phyloP scores from a whole-genome alignment of 2,329 filamentous ascomycete genomes.

The Trichoderma brevicompactum region DNA sequence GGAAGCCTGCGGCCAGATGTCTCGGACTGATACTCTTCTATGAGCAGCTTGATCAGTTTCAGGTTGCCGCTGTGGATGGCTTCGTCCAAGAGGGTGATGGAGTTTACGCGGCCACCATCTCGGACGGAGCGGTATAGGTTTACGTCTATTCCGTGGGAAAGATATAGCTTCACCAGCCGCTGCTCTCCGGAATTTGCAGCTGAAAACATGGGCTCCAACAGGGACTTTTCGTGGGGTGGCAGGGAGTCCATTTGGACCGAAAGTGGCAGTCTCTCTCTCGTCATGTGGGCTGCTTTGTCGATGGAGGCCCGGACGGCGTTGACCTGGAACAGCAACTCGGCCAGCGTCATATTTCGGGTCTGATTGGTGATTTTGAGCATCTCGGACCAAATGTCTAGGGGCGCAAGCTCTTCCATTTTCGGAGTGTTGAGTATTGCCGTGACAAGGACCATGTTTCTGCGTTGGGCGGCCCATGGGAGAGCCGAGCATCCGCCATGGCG shows the following conservation, averaged over 20 bases:
- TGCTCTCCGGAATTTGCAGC: background rate
- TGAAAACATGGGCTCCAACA: background rate
- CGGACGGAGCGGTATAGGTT: background rate
- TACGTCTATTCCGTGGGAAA: background rate
- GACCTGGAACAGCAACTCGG: background rate
- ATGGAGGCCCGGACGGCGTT: background rate
- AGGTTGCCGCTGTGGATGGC: background rate
- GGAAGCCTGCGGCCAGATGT: background rate
- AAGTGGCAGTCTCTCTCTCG: background rate
- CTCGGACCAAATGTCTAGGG: background rate
- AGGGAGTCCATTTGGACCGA: background rate
- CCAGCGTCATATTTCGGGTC: background rate
- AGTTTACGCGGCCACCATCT: too few species aligned
- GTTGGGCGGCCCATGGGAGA: background rate
- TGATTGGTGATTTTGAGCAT: background rate
- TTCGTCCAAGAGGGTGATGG: too few species aligned
- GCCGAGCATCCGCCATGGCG: background rate
- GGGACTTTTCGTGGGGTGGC: background rate
- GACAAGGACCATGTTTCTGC: background rate
- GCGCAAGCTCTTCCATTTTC: background rate
- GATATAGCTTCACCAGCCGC: background rate
- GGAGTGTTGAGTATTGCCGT: background rate
- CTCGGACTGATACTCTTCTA: background rate
- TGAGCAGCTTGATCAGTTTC: background rate
- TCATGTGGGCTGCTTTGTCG: background rate